A percentile compares a stretch with the other conserved stretches of the same genome.
phyloP scores from a whole-genome alignment of 2,329 filamentous ascomycete species.

The Sphaerulina vaccinii region DNA sequence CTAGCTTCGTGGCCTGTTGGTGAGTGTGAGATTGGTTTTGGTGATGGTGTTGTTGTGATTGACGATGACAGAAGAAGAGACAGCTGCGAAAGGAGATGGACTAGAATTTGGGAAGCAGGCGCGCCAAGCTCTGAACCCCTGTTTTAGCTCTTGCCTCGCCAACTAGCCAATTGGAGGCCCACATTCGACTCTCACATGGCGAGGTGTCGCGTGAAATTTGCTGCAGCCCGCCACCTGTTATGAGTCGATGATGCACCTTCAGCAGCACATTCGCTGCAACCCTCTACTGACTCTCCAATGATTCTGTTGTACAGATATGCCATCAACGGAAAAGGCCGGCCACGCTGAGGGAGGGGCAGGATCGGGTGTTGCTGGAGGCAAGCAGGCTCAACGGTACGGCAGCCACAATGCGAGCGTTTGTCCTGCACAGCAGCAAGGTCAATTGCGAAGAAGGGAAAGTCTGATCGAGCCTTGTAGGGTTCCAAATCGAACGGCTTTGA shows the following conservation, averaged over 20 bases:
- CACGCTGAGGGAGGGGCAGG: slow-evolving; percentile 13
- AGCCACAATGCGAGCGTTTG: no score
- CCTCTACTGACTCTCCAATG: slow-evolving; percentile 4
- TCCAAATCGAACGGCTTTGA: slow-evolving; percentile 54
- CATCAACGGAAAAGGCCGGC: slow-evolving; percentile 28
- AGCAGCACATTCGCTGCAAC: slow-evolving; percentile 1
- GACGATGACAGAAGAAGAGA: slow-evolving; percentile 30
- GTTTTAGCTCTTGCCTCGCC: background rate
- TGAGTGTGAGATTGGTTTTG: slow-evolving; percentile 24
- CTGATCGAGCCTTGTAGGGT: slow-evolving; percentile 4
- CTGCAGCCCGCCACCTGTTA: slow-evolving; percentile 4
- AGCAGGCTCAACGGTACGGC: slow-evolving; percentile 13
- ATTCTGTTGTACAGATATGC: slow-evolving; percentile 3
- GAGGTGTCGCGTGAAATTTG: slow-evolving; percentile 10
- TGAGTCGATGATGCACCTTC: background rate
- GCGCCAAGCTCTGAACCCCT: background rate
- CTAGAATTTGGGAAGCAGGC: slow-evolving; percentile 6
- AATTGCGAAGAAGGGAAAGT: no score
- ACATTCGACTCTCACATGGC: no score
- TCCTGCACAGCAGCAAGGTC: no score
- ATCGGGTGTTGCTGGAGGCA: slow-evolving; percentile 10
- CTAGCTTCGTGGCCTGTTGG: slow-evolving; percentile 49
- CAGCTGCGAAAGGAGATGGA: slow-evolving; percentile 21
- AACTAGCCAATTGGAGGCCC: no score
- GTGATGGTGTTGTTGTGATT: slow-evolving; percentile 22